Conservation (phyloP, 352 stramenopile species). For the Globisporangium lucens region DNA sequence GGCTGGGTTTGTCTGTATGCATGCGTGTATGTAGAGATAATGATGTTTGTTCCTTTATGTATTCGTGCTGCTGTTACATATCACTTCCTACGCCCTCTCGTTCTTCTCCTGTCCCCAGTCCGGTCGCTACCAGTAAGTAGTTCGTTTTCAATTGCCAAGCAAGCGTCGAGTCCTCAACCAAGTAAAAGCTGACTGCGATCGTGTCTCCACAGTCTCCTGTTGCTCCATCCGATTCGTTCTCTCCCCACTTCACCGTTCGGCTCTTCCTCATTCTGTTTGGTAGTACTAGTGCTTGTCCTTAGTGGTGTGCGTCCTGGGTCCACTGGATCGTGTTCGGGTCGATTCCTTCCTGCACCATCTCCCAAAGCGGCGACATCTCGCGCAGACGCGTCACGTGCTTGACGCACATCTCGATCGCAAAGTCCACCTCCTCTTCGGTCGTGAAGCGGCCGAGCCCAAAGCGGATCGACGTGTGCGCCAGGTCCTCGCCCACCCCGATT, state of each 20-base stretch:
- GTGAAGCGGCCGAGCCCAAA: slow-evolving; percentile 98
- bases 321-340: slow-evolving; percentile 99
- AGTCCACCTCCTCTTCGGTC: slow-evolving; percentile 97
- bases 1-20: no score
- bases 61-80: background rate
- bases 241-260: background rate
- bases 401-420: slow-evolving; percentile 92
- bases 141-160: background rate
- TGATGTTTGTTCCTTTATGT: background rate
- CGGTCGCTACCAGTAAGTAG: no score
- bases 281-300: no score
- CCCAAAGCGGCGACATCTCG: slow-evolving; percentile 99
- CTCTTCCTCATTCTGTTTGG: background rate
- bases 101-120: background rate
- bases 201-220: no score
- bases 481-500: slow-evolving; percentile 98
- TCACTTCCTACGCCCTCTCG: background rate
- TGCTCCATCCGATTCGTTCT: background rate
- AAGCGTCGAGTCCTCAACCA: background rate
- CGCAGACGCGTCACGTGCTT: slow-evolving; percentile 95
- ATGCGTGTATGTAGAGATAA: no score
- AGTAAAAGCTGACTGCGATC: background rate
- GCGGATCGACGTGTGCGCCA: slow-evolving; percentile 98
- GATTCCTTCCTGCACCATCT: slow-evolving; percentile 99
- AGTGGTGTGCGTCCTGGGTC: slow-evolving; percentile 92